phyloP scores from a whole-genome alignment of 2,329 filamentous ascomycete genomes.

The Venturia oleaginea region DNA sequence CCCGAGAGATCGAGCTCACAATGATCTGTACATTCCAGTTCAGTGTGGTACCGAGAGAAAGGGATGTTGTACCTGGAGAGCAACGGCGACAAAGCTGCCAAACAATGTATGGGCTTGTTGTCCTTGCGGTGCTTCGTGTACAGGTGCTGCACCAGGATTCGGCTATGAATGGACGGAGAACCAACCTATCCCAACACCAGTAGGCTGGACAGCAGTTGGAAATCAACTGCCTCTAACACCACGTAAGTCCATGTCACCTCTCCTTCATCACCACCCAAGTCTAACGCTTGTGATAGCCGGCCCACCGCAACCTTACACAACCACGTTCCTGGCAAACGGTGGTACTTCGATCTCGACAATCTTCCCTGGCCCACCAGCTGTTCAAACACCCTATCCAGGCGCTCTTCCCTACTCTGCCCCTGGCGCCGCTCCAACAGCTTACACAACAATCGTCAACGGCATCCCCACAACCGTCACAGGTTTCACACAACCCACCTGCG shows the following conservation, averaged over 20 bases:
- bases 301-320: slow-evolving; percentile 3
- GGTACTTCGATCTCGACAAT: slow-evolving; percentile 3
- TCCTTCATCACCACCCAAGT: too few species aligned
- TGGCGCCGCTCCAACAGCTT: background rate
- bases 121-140: slow-evolving; percentile 7
- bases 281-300: background rate
- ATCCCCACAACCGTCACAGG: background rate
- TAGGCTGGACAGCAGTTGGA: slow-evolving; percentile 1
- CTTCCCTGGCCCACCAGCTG: background rate
- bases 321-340: background rate
- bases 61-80: slow-evolving; percentile 6
- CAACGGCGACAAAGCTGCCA: slow-evolving; percentile 8
- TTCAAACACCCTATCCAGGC: background rate
- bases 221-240: background rate
- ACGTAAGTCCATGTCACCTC: background rate
- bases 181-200: background rate
- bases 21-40: slow-evolving; percentile 4
- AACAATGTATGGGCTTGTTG: slow-evolving; percentile 6
- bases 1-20: background rate
- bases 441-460: background rate
- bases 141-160: background rate
- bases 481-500: background rate
- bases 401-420: background rate
- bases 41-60: background rate
- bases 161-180: background rate